These are phyloP conservation scores for Boletus subparvulus DNA, from an alignment of 768 basidiomycete genomes.

Conservation along the genomic window DNA sequence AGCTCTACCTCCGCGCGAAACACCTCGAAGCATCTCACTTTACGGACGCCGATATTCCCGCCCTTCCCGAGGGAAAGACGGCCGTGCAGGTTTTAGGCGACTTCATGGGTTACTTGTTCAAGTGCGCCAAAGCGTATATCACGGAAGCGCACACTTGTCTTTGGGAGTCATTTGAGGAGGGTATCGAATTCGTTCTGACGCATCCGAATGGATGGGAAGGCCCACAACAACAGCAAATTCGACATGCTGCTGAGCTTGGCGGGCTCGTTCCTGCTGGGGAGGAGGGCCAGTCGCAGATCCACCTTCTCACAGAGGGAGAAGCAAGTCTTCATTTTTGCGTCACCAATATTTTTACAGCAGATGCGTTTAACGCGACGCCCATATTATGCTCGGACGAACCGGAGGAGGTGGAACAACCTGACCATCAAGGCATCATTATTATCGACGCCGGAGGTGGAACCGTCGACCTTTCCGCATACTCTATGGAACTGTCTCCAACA, in stretches of 20 bases:
- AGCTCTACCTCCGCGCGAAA: conserved; percentile 37
- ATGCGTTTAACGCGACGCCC: conserved; percentile 16
- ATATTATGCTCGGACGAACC: conserved; percentile 18
- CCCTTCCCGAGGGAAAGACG: conserved; percentile 13
- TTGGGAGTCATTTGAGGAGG: conserved; percentile 42
- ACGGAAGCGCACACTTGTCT: conserved; percentile 40
- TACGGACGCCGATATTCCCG: conserved; percentile 16
- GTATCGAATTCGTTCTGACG: conserved; percentile 50
- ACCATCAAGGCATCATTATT: conserved; percentile 38
- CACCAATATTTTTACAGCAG: conserved; percentile 40
- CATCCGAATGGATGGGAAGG: conserved; percentile 69
- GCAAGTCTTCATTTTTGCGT: conserved; percentile 55
- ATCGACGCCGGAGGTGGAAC: conserved; percentile 52
- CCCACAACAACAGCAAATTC: conserved; percentile 53
- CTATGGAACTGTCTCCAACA: conserved; percentile 38
- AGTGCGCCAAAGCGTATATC: conserved; percentile 45
- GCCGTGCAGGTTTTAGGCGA: conserved; percentile 34
- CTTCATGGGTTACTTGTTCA: conserved; percentile 43
- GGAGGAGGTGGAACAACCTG: conserved; percentile 15
- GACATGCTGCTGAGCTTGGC: conserved; percentile 48
- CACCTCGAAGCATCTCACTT: conserved; percentile 25
- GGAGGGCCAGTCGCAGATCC: conserved; percentile 40
- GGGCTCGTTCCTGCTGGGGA: conserved; percentile 45
- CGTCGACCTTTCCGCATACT: conserved; percentile 40
- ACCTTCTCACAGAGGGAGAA: conserved; percentile 62